Conservation (phyloP, 805 yeast species). For the Yarrowia sp. region DNA sequence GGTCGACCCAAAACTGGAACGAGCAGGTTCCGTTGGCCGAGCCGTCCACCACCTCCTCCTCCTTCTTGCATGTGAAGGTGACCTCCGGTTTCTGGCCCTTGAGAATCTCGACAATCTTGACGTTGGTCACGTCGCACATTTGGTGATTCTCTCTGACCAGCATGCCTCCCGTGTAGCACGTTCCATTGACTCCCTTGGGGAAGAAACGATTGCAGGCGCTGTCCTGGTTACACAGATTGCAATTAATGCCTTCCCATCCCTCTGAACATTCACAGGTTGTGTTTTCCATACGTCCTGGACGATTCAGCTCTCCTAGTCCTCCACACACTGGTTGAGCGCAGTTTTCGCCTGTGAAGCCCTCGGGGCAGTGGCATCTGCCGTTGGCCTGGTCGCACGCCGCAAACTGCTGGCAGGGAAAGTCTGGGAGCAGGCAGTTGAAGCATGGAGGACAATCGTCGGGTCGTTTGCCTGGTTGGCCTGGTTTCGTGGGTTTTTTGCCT, state of each 20-base stretch:
- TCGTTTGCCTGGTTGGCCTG: slow-evolving; percentile 23
- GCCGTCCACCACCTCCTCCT: slow-evolving; percentile 48
- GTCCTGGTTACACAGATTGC: slow-evolving; percentile 80
- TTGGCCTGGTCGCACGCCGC: slow-evolving; percentile 86
- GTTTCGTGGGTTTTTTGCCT: slow-evolving; percentile 36
- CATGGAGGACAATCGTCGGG: slow-evolving; percentile 79
- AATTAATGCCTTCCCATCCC: slow-evolving; percentile 96
- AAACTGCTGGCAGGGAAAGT: slow-evolving; percentile 88
- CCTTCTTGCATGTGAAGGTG: slow-evolving; percentile 83
- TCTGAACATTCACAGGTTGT: slow-evolving; percentile 71
- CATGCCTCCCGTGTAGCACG: slow-evolving; percentile 87
- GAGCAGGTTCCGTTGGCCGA: slow-evolving; percentile 61
- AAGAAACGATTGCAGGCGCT: slow-evolving; percentile 81
- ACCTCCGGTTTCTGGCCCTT: slow-evolving; percentile 87
- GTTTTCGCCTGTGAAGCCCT: slow-evolving; percentile 93
- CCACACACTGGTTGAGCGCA: slow-evolving; percentile 92
- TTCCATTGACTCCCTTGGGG: slow-evolving; percentile 85
- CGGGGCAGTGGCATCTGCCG: slow-evolving; percentile 90
- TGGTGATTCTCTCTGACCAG: slow-evolving; percentile 82
- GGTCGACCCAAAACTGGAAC: slow-evolving; percentile 96
- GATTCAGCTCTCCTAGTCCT: slow-evolving; percentile 66
- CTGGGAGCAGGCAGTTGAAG: slow-evolving; percentile 92
- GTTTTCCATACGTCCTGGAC: slow-evolving; percentile 63
- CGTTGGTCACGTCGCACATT: slow-evolving; percentile 91
- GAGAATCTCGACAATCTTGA: slow-evolving; percentile 80